phyloP scores from a whole-genome alignment of 2,329 filamentous ascomycete genomes.

The Venturia pyrina region DNA sequence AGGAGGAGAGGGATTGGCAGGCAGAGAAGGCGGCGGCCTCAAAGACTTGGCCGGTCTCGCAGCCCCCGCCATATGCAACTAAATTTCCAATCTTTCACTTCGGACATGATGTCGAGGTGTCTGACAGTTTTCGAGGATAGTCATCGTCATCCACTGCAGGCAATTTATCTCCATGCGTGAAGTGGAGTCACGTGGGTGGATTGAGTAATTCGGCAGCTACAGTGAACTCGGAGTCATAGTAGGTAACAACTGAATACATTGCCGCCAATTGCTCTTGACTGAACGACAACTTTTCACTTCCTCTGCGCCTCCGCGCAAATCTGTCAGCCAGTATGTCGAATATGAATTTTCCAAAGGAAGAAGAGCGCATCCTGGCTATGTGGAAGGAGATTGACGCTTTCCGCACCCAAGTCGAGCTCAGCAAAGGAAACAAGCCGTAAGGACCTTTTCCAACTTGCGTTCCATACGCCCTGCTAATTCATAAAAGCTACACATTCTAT shows the following conservation, averaged over 20 bases:
- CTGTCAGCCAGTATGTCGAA: conserved; percentile 1
- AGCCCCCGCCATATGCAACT: too few relatives aligned
- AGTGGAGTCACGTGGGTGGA: background rate
- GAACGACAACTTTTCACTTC: background rate
- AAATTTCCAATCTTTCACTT: too few relatives aligned
- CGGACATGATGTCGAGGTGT: too few relatives aligned
- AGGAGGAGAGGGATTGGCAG: too few relatives aligned
- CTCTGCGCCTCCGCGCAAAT: background rate
- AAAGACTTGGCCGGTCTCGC: too few relatives aligned
- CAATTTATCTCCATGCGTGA: background rate
- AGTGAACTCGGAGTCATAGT: too few relatives aligned
- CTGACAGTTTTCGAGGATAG: too few relatives aligned
- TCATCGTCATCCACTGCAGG: too few relatives aligned
- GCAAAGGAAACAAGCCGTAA: conserved; percentile 59
- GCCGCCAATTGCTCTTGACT: background rate
- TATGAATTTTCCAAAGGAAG: conserved; percentile 87
- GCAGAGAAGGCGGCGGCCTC: too few relatives aligned
- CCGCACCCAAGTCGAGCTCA: conserved; percentile 76
- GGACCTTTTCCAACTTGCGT: too few relatives aligned
- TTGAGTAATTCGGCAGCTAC: too few relatives aligned
- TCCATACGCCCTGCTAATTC: background rate
- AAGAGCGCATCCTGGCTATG: conserved; percentile 71
- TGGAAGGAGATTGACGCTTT: conserved; percentile 95
- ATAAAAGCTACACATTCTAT: conserved; percentile 77
- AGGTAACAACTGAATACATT: background rate